These are phyloP conservation scores for Mucor irregularis DNA, from an alignment of 371 early-diverging fungal species.

Conservation along the genomic window DNA sequence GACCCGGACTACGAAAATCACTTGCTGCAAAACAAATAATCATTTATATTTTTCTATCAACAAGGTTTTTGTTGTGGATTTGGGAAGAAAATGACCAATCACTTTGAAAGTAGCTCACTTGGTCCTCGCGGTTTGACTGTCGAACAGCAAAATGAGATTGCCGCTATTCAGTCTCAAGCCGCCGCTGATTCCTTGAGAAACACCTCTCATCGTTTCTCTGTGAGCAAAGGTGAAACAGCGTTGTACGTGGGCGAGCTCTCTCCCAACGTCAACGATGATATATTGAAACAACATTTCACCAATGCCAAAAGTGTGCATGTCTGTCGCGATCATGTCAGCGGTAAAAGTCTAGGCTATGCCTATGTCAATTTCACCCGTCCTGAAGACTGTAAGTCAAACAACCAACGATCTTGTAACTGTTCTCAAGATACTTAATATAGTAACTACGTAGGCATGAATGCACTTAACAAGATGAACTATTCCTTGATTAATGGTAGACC, in stretches of 20 bases:
- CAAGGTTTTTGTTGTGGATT: background rate
- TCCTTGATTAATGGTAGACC: constrained; percentile 87
- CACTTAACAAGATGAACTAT: constrained; percentile 91
- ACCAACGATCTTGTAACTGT: background rate
- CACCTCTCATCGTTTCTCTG: constrained; percentile 15
- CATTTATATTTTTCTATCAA: background rate
- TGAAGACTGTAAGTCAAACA: constrained; percentile 57
- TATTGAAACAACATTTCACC: constrained; percentile 91
- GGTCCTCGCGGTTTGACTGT: constrained; percentile 34
- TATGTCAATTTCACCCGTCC: constrained; percentile 91
- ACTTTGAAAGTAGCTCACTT: constrained; percentile 1
- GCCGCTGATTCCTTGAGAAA: constrained; percentile 13
- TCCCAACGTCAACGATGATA: constrained; percentile 90
- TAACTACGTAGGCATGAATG: constrained; percentile 80
- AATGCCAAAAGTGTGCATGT: constrained; percentile 91
- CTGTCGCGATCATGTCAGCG: constrained; percentile 95
- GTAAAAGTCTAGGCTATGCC: constrained; percentile 95
- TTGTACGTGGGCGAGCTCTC: constrained; percentile 92
- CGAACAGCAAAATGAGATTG: constrained; percentile 43
- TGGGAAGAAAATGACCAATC: background rate
- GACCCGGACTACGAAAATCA: background rate
- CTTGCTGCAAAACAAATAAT: background rate
- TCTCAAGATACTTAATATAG: background rate
- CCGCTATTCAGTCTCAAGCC: constrained; percentile 38
- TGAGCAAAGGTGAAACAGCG: constrained; percentile 51